Percentiles rank a stretch among this genome's conserved stretches.
Evolutionary conservation across 176 grass and related monocot genomes (phyloP).

Genomic region (Rhipidocladum racemiflorum): DNA sequence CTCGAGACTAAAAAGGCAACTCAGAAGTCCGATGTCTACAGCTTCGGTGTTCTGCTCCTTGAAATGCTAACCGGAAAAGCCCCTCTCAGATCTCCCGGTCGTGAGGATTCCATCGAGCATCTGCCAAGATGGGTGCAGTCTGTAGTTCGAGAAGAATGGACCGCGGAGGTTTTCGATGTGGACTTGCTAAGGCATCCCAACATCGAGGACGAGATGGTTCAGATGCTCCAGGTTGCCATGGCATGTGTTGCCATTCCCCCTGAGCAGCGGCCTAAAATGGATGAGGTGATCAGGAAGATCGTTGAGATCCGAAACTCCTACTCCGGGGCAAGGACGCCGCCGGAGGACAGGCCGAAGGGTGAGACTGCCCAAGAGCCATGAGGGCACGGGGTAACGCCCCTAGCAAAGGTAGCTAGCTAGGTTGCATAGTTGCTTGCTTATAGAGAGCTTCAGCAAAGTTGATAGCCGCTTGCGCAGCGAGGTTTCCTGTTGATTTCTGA

Average conservation of each 20-base stretch:
- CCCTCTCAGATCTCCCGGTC: conserved; percentile 63
- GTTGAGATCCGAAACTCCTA: conserved; percentile 50
- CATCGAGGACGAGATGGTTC: conserved; percentile 93
- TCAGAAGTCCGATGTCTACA: conserved; percentile 91
- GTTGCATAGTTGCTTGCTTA: conserved; percentile 44
- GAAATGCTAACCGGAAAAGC: conserved; percentile 95
- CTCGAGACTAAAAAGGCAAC: conserved; percentile 67
- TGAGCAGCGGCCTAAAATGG: conserved; percentile 80
- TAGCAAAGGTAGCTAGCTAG: conserved; percentile 42
- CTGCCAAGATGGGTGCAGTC: conserved; percentile 88
- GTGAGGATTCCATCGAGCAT: conserved; percentile 54
- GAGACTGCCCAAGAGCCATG: conserved; percentile 38
- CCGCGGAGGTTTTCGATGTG: conserved; percentile 82
- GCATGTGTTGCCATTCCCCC: conserved; percentile 49
- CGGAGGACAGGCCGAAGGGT: conserved; percentile 47
- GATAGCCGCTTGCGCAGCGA: conserved; percentile 34
- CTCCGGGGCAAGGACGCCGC: conserved; percentile 53
- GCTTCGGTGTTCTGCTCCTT: conserved; percentile 83
- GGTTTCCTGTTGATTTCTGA: conserved; percentile 14
- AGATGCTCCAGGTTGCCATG: conserved; percentile 95
- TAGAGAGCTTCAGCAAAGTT: conserved; percentile 54
- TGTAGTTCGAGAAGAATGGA: conserved; percentile 96
- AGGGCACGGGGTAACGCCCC: background rate
- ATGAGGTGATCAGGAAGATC: conserved; percentile 79
- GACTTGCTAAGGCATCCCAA: conserved; percentile 66